These are phyloP conservation scores for Apophysomyces elegans DNA, from an alignment of 371 early-diverging fungal genomes.

Conservation along the genomic window DNA sequence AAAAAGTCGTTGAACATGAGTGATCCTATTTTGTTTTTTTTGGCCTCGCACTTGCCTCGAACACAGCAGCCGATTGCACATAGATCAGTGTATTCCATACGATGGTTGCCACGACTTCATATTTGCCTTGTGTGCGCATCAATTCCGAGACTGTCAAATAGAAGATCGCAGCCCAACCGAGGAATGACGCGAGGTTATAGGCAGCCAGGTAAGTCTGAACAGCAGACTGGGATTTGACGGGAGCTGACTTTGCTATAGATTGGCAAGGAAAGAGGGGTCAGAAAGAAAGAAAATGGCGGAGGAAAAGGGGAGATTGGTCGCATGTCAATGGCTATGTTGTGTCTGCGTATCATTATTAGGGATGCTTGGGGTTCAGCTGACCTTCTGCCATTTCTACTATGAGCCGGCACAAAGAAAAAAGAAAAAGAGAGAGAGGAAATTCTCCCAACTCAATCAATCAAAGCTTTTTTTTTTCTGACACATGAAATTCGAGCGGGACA, in stretches of 20 bases:
- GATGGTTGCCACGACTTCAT: conserved; percentile 58
- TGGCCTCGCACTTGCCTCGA: conserved; percentile 60
- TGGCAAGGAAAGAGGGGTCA: background rate
- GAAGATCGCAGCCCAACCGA: conserved; percentile 80
- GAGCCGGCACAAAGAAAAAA: too few species aligned
- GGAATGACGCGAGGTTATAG: conserved; percentile 79
- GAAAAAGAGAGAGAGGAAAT: too few species aligned
- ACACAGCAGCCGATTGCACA: conserved; percentile 79
- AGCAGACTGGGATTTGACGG: background rate
- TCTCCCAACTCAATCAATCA: too few species aligned
- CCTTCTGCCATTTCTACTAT: too few species aligned
- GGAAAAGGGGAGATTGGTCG: background rate
- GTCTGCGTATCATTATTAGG: too few species aligned
- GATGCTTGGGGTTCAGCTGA: too few species aligned
- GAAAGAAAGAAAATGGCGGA: background rate
- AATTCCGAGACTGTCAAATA: conserved; percentile 54
- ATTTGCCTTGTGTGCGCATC: conserved; percentile 51
- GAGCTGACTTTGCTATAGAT: background rate
- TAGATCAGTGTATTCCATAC: conserved; percentile 60
- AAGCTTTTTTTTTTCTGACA: background rate
- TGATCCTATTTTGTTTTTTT: too few species aligned
- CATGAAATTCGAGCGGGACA: background rate
- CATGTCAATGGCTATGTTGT: too few species aligned
- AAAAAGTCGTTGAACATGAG: background rate
- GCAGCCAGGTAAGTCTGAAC: conserved; percentile 63